Evolutionary conservation across 2,329 filamentous ascomycete genomes (phyloP).

Genomic region (Elsinoe fawcettii): DNA sequence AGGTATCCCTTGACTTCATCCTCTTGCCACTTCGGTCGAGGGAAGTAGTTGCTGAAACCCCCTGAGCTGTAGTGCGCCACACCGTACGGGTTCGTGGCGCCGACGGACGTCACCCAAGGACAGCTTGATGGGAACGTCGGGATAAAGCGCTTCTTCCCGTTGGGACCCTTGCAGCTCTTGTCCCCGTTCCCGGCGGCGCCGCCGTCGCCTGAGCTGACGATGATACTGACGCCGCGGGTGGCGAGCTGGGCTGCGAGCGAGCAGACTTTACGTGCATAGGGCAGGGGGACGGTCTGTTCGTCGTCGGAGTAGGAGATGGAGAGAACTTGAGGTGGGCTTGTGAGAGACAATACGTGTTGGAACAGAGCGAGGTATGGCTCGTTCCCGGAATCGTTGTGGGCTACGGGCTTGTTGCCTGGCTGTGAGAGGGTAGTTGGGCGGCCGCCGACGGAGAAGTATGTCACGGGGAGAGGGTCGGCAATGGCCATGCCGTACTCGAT

Average conservation of each 20-base stretch:
- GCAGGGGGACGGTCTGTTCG: conserved; percentile 52
- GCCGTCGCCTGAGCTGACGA: conserved; percentile 55
- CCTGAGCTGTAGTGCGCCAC: conserved; percentile 38
- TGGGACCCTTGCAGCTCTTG: conserved; percentile 13
- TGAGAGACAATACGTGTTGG: conserved; percentile 40
- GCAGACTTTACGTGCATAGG: conserved; percentile 54
- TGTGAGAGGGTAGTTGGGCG: neutral
- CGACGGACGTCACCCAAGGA: conserved; percentile 32
- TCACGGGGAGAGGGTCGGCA: conserved; percentile 16
- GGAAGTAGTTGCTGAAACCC: conserved; percentile 5
- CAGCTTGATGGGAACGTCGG: conserved; percentile 18
- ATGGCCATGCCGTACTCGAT: conserved; percentile 22
- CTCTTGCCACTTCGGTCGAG: conserved; percentile 10
- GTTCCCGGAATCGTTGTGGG: conserved; percentile 32
- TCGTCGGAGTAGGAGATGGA: conserved; percentile 57
- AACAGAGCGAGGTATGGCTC: conserved; percentile 53
- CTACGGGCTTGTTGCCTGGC: conserved; percentile 18
- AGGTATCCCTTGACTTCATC: conserved; percentile 14
- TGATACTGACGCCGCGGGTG: conserved; percentile 53
- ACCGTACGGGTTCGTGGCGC: conserved; percentile 30
- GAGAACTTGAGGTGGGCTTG: conserved; percentile 49
- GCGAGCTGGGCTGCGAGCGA: conserved; percentile 56
- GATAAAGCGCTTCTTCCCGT: conserved; percentile 18
- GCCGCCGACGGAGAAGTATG: conserved; percentile 4
- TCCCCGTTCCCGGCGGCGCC: conserved; percentile 44